Base-by-base conservation (phyloP, 73 alveolate genomes). In the Uronychia setigera region DNA sequence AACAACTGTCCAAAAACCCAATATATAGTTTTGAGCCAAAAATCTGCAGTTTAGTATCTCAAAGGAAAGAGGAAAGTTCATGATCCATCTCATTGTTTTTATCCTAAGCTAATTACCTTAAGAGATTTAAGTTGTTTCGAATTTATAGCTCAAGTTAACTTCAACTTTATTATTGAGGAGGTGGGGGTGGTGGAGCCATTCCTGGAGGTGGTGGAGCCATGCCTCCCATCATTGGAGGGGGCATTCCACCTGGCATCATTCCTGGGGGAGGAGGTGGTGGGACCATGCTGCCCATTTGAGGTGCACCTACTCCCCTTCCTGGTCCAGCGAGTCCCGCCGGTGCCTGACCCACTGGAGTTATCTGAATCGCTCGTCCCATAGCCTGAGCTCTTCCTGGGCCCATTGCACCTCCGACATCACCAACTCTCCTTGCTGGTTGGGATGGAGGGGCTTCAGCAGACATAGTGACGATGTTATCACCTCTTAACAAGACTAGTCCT, bases 381-480 rank as follows among this genome's bases (percentile, higher is more conserved):
- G 87, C 88, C 88, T 83, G 85, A 67, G 94, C 93, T 91, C 82
- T 91, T 79, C 92, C 93, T 82, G 91, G 87, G 76, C 67, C 67
- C 67, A 46, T 46, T 46, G 67, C n/a, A 11, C 81, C 94, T 88
- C 86, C 92, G 57, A 34, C 85, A 81, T 94, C 97, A 75, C 97
- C 98, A 59, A 96, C 84, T 87, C 95, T 92, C 87, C 95, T 92
- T 86, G 97, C 95, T 67, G 93, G 95, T 81, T 97, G 93, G 25
- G 99, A 96, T n/a, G 99, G 99, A 31, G 98, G 99, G 29, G 98
- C 99, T 94, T 98, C 99, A 11, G 99, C 99, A 78, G 98, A 91
- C 88, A 98, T 90, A 31, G 99, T 94, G 74, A 98, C 96, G 35
- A 98, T 98, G 93, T 96, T 98, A 87, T 98, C 99, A 75, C 99